Evolutionary conservation across 306 rosid species (phyloP).

Genomic region (Carpinus viminea): DNA sequence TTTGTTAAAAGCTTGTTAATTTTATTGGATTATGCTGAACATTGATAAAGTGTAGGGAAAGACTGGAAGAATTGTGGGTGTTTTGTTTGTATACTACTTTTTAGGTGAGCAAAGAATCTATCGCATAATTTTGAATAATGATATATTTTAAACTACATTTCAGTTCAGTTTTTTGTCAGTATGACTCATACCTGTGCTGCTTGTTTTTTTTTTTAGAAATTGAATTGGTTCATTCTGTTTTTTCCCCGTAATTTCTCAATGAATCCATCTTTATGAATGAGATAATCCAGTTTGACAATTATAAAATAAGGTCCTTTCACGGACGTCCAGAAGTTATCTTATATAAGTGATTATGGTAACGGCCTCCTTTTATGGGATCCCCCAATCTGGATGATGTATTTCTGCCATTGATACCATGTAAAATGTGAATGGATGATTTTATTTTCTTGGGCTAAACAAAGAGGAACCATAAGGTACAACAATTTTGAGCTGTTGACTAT

Average conservation of each 20-base stretch:
- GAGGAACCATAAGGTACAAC: neutral
- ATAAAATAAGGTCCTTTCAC: neutral
- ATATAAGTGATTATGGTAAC: neutral
- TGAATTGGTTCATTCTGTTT: neutral
- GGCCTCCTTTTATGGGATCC: neutral
- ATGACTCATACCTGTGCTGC: neutral
- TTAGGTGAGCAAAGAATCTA: neutral
- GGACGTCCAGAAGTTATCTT: neutral
- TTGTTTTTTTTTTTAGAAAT: neutral
- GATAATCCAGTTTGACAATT: neutral
- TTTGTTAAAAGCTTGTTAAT: neutral
- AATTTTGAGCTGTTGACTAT: neutral
- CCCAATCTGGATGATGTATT: neutral
- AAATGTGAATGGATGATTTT: neutral
- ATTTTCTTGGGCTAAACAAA: neutral
- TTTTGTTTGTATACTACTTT: neutral
- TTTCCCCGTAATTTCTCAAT: neutral
- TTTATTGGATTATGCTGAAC: neutral
- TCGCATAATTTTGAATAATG: neutral
- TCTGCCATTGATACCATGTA: neutral
- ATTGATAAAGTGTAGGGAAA: neutral
- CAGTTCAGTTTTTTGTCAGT: neutral
- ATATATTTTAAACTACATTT: neutral
- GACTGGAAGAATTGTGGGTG: neutral
- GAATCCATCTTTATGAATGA: neutral